A percentile compares a stretch with the other conserved stretches of the same genome.
phyloP scores from a whole-genome alignment of 768 basidiomycete genomes.

The Amanita exitialis region DNA sequence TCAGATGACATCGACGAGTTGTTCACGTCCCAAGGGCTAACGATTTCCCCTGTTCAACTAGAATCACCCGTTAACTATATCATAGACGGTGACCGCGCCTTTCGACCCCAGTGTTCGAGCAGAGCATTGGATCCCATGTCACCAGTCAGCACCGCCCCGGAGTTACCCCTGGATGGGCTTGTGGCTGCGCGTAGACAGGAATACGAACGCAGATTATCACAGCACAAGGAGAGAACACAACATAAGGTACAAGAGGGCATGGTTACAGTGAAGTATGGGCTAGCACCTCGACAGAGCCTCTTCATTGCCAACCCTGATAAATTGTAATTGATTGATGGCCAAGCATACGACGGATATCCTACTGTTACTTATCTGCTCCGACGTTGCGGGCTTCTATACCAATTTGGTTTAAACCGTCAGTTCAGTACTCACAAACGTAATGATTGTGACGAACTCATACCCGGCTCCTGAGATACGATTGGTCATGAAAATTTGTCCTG shows the following conservation, averaged over 20 bases:
- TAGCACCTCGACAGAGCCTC: slow-evolving; percentile 51
- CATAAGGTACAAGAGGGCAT: slow-evolving; percentile 24
- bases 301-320: slow-evolving; percentile 69
- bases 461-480: background rate
- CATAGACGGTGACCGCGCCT: background rate
- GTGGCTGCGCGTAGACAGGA: slow-evolving; percentile 46
- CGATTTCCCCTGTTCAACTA: background rate
- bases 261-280: slow-evolving; percentile 46
- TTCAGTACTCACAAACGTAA: background rate
- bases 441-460: background rate
- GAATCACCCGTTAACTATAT: background rate
- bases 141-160: background rate
- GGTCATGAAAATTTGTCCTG: background rate
- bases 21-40: background rate
- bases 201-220: slow-evolving; percentile 52
- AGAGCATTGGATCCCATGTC: background rate
- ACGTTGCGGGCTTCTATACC: background rate
- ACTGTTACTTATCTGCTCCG: background rate
- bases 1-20: background rate
- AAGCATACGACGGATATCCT: background rate
- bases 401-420: background rate
- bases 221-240: slow-evolving; percentile 24
- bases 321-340: slow-evolving; percentile 8
- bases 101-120: background rate
- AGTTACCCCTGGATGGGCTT: slow-evolving; percentile 15